Percentiles rank a stretch among this genome's conserved stretches.
These are phyloP conservation scores for Eucalyptus lansdowneana DNA, from an alignment of 345 rosid species.

Conservation along the genomic window DNA sequence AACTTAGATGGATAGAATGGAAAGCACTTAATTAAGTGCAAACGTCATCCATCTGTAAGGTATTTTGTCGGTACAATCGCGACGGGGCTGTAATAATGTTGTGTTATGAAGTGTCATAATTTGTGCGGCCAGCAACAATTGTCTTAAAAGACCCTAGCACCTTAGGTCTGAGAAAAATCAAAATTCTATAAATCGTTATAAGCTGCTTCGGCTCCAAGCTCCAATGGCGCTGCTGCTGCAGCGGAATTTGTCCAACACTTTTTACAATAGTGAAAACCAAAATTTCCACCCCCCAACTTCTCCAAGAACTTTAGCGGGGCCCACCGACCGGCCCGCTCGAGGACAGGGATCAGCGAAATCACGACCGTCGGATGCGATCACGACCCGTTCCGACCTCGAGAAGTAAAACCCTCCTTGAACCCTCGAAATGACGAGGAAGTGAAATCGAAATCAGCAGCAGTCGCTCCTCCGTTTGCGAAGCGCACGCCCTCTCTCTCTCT, in stretches of 20 bases:
- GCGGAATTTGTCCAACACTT: neutral
- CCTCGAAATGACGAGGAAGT: neutral
- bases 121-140: neutral
- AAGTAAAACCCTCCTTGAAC: conserved; percentile 5
- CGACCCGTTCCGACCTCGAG: neutral
- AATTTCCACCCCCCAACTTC: neutral
- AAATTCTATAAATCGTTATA: neutral
- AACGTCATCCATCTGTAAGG: accelerated
- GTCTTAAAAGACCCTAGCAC: neutral
- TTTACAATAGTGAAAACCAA: neutral
- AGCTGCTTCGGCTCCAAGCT: neutral
- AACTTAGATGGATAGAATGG: accelerated
- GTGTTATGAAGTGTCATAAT: neutral
- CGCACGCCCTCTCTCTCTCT: neutral
- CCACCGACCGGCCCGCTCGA: neutral
- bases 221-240: too few relatives aligned
- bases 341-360: neutral
- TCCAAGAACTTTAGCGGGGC: neutral
- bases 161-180: too few relatives aligned
- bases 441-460: neutral
- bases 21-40: accelerated
- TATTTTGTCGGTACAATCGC: accelerated
- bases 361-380: neutral
- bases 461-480: neutral
- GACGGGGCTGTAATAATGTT: accelerated